Evolutionary conservation across 495 filamentous ascomycete genomes (phyloP), one percentile per base, ranked within the genome.

Genomic region (Penicillium diatomitis): DNA sequence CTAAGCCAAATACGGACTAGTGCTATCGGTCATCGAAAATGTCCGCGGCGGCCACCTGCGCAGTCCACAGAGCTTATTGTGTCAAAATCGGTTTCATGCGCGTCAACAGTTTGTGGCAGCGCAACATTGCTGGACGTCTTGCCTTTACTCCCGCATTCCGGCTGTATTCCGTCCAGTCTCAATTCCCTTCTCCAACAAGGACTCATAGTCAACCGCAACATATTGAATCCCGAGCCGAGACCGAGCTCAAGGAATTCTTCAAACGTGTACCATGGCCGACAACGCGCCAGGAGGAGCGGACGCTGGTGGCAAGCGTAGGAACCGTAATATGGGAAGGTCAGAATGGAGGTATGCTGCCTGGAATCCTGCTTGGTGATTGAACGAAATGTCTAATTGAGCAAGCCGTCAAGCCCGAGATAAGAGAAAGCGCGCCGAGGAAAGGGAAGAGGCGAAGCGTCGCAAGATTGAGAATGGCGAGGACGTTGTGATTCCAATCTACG

Each of bases 381-480:
- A 27, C 42, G 27, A 38, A 49, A 38, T 43, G 51, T 67, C 81
- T 86, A 77, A 86, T 73, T 71, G 70, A 80, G 73, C 59, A 76
- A 84, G 81, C 64, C 79, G 77, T 32, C 70, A 76, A 62, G 54
- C 59, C 54, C 51, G 70, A 81, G 84, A 87, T 65, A 82, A 84
- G 56, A 74, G 85, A 57, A 73, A 76, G 42, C 79, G 79, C 38
- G 74, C 81, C 52, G 76, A 81, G 31, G 68, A 72, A 32, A 63
- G 76, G 53, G 72, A 78, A 45, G 68, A 70, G 45, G 62, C 65
- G 10, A 88, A 87, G 65, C 77, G 81, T 53, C 78, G 72, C 47
- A 77, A 73, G 54, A 57, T 70, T 37, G 78, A 75, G 40, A 67
- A 72, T 50, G 74, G 72, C 8, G 69, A 74, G 48, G 64, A 68